Percentiles rank a stretch among this genome's conserved stretches.
These are phyloP conservation scores for Xylariaceae sp. DNA, from an alignment of 2,329 filamentous ascomycete species.

Conservation along the genomic window DNA sequence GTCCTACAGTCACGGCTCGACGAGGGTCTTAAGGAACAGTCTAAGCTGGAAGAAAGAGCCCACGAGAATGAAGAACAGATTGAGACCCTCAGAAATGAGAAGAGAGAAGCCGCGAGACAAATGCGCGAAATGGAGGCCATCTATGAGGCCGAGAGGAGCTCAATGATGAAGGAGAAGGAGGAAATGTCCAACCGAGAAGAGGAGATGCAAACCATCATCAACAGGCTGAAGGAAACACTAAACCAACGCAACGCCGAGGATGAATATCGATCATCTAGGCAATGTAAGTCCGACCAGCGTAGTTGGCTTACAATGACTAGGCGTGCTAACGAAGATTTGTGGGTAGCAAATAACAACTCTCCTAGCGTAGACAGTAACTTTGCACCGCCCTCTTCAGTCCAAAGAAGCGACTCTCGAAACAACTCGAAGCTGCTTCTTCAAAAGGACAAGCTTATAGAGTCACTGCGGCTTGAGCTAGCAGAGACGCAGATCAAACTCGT, in stretches of 20 bases:
- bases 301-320: neutral
- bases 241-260: slow-evolving; percentile 63
- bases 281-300: slow-evolving; percentile 43
- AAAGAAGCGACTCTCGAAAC: slow-evolving; percentile 83
- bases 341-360: slow-evolving; percentile 52
- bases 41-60: slow-evolving; percentile 77
- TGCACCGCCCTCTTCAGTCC: slow-evolving; percentile 76
- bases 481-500: slow-evolving; percentile 94
- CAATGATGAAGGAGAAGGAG: slow-evolving; percentile 88
- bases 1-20: slow-evolving; percentile 82
- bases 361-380: slow-evolving; percentile 75
- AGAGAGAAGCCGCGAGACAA: slow-evolving; percentile 76
- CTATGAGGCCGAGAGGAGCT: slow-evolving; percentile 83
- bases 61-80: slow-evolving; percentile 84
- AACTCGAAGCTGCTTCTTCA: slow-evolving; percentile 87
- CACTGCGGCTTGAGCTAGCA: slow-evolving; percentile 82
- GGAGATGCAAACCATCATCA: slow-evolving; percentile 85
- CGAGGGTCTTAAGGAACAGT: slow-evolving; percentile 77
- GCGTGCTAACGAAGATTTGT: slow-evolving; percentile 19
- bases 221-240: slow-evolving; percentile 84
- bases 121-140: slow-evolving; percentile 89
- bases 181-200: slow-evolving; percentile 80
- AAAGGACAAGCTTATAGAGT: slow-evolving; percentile 95
- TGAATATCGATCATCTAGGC: slow-evolving; percentile 54
- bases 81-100: slow-evolving; percentile 76